These are phyloP conservation scores for Exophiala bonariae DNA, from an alignment of 2,329 filamentous ascomycete genomes.

Conservation along the genomic window DNA sequence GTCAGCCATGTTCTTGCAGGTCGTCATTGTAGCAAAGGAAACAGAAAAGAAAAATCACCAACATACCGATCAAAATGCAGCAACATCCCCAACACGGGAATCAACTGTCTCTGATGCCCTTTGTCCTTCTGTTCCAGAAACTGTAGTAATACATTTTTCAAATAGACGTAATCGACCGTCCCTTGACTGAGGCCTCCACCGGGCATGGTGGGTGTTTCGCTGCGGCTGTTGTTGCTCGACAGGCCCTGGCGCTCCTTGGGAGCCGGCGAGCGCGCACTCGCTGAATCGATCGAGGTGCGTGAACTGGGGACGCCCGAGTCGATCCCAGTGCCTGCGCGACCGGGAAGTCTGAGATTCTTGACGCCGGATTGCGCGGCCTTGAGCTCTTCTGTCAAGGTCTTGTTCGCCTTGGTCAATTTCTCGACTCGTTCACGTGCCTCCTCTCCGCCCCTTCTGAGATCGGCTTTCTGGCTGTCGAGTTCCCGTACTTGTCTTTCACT, in stretches of 20 bases:
- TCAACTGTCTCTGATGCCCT: slow-evolving; percentile 66
- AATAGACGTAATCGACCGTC: slow-evolving; percentile 60
- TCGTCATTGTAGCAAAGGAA: too few species aligned
- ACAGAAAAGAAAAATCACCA: background rate
- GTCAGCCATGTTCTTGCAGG: background rate
- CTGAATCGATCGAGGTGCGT: slow-evolving; percentile 60
- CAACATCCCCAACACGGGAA: slow-evolving; percentile 66
- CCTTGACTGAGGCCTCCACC: slow-evolving; percentile 24
- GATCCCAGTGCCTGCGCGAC: slow-evolving; percentile 30
- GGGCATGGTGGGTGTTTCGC: slow-evolving; percentile 37
- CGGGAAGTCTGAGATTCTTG: slow-evolving; percentile 29
- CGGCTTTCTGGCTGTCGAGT: slow-evolving; percentile 77
- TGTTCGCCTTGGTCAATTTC: slow-evolving; percentile 70
- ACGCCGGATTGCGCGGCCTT: slow-evolving; percentile 45
- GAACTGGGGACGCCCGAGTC: slow-evolving; percentile 54
- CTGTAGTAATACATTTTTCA: slow-evolving; percentile 67
- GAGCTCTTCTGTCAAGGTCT: slow-evolving; percentile 60
- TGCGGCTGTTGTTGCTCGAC: slow-evolving; percentile 34
- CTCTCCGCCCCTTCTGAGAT: slow-evolving; percentile 73
- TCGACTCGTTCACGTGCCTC: slow-evolving; percentile 75
- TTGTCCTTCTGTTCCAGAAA: slow-evolving; percentile 68
- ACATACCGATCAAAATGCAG: slow-evolving; percentile 64
- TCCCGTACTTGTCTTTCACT: slow-evolving; percentile 82
- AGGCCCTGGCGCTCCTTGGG: slow-evolving; percentile 40
- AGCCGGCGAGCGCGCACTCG: slow-evolving; percentile 35